Base-by-base conservation (phyloP, 2,329 filamentous ascomycete species). In the Colletotrichum tropicicola region DNA sequence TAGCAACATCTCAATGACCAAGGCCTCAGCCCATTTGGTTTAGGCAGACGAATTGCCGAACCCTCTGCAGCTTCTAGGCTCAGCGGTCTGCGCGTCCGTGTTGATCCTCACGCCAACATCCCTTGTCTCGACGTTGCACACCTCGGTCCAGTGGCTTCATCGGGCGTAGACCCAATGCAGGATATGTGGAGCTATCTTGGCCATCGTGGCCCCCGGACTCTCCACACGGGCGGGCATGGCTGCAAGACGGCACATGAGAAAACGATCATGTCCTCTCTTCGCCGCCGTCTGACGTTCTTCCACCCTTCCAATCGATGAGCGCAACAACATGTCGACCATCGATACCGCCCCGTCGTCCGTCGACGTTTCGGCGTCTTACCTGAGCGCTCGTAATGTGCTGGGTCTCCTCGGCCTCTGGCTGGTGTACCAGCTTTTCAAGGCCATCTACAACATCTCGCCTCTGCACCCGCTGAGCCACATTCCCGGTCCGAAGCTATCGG, bases 381-480 rank as follows among this genome's bases (percentile, higher is more conserved):
- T 56, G 15, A 49, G 39, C 43, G 57, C 44, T 1, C 62, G 62
- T 9, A 41, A 17, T 9, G 35, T 58, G 27, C 25, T 66, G 13
- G 49, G 69, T 25, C 43, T 77, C 1, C 5, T 71, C 6, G 67
- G 66, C 8, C 4, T 71, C 2, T 78, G 73, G 73, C 15, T 77
- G 12, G 59, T 48, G 1, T 79, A 78, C 62, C 69, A 73, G 8
- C 5, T 77, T 5, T 12, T 72, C 7, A 51, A 71, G 12, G 67
- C 59, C 15, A 48, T 72, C 7, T 73, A 79, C 69, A 79, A 80
- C 55, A 67, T 81, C 49, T 80, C 79, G 2, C 75, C 78, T 3
- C 65, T 80, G 15, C 79, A 81, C 52, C 79, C 78, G 2, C 65
- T 81, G 21, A 70, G 68, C 60, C 68, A 69, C 8, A 75, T 81